These are phyloP conservation scores for Emergomyces africanus DNA, from an alignment of 2,329 filamentous ascomycete species.

Conservation along the genomic window DNA sequence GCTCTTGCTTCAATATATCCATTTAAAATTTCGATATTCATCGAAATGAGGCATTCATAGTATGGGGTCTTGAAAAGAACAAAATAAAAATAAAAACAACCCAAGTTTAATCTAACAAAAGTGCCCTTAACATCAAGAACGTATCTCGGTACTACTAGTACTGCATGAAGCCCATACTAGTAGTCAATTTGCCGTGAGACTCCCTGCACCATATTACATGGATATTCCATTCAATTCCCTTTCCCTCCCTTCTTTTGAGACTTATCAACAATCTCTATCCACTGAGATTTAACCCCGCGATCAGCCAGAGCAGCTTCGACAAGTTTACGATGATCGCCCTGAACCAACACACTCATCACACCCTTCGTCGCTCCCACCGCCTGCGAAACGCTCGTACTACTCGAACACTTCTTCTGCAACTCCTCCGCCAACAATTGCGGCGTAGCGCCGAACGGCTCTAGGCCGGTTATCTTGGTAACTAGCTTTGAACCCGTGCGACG, in stretches of 20 bases:
- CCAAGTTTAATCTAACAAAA: background rate
- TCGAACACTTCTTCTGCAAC: conserved; percentile 53
- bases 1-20: too few relatives aligned
- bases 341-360: conserved; percentile 54
- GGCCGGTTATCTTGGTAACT: conserved; percentile 48
- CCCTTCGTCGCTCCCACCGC: conserved; percentile 50
- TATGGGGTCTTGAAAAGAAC: too few relatives aligned
- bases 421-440: conserved; percentile 51
- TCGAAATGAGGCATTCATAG: too few relatives aligned
- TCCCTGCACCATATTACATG: too few relatives aligned
- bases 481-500: conserved; percentile 55
- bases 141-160: background rate
- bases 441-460: conserved; percentile 50
- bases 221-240: background rate
- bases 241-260: conserved; percentile 51
- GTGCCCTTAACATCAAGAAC: background rate
- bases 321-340: conserved; percentile 52
- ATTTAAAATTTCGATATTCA: too few relatives aligned
- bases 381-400: conserved; percentile 52
- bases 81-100: too few relatives aligned
- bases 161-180: background rate
- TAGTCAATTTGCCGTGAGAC: background rate
- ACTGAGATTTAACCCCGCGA: conserved; percentile 45
- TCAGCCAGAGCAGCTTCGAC: conserved; percentile 47
- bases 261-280: conserved; percentile 55